These are phyloP conservation scores for Plenodomus biglobosus DNA, from an alignment of 2,329 filamentous ascomycete species.

Conservation along the genomic window DNA sequence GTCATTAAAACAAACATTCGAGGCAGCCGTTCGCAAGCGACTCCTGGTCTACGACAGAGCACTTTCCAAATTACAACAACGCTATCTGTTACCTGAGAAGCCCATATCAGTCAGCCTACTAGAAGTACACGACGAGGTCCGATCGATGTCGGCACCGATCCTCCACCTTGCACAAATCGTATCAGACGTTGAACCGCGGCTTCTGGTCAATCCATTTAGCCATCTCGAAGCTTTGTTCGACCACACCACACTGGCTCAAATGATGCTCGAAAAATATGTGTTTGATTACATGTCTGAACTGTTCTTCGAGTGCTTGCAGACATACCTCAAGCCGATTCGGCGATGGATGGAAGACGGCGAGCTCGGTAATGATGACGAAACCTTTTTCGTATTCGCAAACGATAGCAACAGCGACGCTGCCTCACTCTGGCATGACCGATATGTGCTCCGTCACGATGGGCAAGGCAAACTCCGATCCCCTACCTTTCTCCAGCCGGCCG, in stretches of 20 bases:
- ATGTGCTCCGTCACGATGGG: slow-evolving; percentile 63
- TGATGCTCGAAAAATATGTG: slow-evolving; percentile 62
- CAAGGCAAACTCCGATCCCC: slow-evolving; percentile 68
- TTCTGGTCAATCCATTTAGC: slow-evolving; percentile 59
- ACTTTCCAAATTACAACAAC: slow-evolving; percentile 62
- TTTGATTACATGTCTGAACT: slow-evolving; percentile 67
- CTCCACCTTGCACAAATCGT: slow-evolving; percentile 64
- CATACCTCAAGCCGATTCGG: slow-evolving; percentile 78
- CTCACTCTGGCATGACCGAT: slow-evolving; percentile 76
- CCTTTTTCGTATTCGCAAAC: slow-evolving; percentile 73
- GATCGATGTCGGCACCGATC: slow-evolving; percentile 57
- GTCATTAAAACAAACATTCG: slow-evolving; percentile 67
- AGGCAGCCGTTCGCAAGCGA: slow-evolving; percentile 61
- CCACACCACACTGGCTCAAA: slow-evolving; percentile 67
- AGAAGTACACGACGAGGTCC: slow-evolving; percentile 61
- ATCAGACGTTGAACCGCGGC: slow-evolving; percentile 53
- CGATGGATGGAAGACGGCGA: slow-evolving; percentile 83
- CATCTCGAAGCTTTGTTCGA: slow-evolving; percentile 79
- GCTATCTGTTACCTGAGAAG: slow-evolving; percentile 57
- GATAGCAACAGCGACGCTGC: slow-evolving; percentile 59
- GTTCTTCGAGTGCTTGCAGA: slow-evolving; percentile 79
- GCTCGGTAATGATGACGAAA: slow-evolving; percentile 64
- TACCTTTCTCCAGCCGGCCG: slow-evolving; percentile 69
- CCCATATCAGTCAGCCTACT: slow-evolving; percentile 68
- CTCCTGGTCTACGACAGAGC: slow-evolving; percentile 60